Percentiles rank a stretch among this genome's conserved stretches.
These are phyloP conservation scores for Phytophthora europaea DNA, from an alignment of 352 stramenopile species.

Conservation along the genomic window DNA sequence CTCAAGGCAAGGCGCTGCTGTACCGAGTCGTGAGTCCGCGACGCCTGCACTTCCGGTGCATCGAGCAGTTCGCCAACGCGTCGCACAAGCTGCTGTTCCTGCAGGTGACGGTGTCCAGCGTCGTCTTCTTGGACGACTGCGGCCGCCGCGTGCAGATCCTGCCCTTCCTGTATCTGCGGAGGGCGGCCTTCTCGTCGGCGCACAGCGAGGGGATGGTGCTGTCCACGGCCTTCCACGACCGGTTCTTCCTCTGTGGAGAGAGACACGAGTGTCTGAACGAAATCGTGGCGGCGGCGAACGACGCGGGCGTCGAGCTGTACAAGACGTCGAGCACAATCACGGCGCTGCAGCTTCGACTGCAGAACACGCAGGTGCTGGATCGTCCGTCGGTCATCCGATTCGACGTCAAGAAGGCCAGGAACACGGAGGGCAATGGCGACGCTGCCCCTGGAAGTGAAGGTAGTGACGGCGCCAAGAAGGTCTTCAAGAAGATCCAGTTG, in stretches of 20 bases:
- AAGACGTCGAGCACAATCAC: conserved; percentile 54
- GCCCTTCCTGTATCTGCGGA: conserved; percentile 68
- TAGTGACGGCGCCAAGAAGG: conserved; percentile 44
- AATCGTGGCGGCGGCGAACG: conserved; percentile 56
- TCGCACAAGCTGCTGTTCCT: conserved; percentile 64
- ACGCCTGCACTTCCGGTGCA: conserved; percentile 63
- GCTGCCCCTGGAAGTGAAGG: conserved; percentile 20
- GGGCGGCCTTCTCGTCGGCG: conserved; percentile 47
- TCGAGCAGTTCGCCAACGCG: conserved; percentile 74
- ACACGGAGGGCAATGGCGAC: conserved; percentile 25
- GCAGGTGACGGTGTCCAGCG: conserved; percentile 55
- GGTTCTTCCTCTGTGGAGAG: conserved; percentile 71
- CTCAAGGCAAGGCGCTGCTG: conserved; percentile 47
- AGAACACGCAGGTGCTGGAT: conserved; percentile 66
- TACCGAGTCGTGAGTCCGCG: conserved; percentile 41
- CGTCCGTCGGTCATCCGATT: conserved; percentile 71
- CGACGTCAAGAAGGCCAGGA: conserved; percentile 62
- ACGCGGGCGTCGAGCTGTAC: conserved; percentile 53
- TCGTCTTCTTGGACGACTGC: conserved; percentile 67
- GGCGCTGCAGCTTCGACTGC: conserved; percentile 64
- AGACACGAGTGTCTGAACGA: conserved; percentile 69
- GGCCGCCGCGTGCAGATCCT: conserved; percentile 53
- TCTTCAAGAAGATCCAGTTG: conserved; percentile 67
- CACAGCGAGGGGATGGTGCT: conserved; percentile 72
- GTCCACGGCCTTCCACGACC: conserved; percentile 69